phyloP scores from a whole-genome alignment of 2,329 filamentous ascomycete species.

The Bertia moriformis region DNA sequence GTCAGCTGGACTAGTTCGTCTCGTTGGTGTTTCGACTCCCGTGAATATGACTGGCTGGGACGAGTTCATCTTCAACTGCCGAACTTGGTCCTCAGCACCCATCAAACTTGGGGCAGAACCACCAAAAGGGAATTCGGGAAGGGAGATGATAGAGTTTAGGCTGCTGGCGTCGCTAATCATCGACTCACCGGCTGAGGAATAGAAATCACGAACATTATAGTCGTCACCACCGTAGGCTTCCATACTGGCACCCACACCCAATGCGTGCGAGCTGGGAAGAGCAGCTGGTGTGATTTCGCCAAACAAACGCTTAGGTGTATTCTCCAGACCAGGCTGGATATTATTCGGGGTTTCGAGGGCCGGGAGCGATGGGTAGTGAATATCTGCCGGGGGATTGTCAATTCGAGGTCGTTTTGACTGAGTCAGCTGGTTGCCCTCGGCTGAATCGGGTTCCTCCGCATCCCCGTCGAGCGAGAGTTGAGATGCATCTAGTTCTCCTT shows the following conservation, averaged over 20 bases:
- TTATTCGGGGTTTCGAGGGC: background rate
- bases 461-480: background rate
- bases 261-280: background rate
- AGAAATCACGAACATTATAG: background rate
- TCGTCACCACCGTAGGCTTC: background rate
- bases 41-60: background rate
- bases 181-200: background rate
- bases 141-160: background rate
- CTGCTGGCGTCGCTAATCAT: background rate
- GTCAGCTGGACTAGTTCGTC: background rate
- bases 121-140: background rate
- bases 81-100: background rate
- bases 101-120: slow-evolving; percentile 1
- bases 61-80: slow-evolving; percentile 1
- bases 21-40: background rate
- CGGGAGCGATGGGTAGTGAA: background rate
- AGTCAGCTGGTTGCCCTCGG: background rate
- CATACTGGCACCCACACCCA: background rate
- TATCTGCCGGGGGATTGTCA: background rate
- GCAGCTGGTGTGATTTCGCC: background rate
- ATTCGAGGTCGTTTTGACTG: background rate
- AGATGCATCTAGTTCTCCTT: background rate
- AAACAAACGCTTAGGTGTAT: background rate
- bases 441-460: background rate
- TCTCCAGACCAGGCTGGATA: background rate